Conservation (phyloP, 495 filamentous ascomycete genomes). For the Penicillium lividum region DNA sequence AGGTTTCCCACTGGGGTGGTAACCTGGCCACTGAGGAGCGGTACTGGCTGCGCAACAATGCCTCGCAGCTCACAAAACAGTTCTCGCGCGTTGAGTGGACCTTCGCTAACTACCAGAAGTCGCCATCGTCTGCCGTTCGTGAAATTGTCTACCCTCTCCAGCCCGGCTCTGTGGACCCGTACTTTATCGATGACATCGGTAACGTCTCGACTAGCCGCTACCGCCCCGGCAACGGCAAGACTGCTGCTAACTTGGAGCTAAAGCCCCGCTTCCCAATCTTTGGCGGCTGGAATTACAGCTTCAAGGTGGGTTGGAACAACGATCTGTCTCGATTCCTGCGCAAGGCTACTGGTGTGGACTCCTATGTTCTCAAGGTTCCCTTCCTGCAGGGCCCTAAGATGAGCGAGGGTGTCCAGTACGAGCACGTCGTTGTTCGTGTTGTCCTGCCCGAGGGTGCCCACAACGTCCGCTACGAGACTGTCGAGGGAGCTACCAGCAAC, state of each 20-base stretch:
- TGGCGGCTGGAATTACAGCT: slow-evolving; percentile 96
- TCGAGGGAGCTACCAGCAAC: slow-evolving; percentile 41
- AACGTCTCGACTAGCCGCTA: slow-evolving; percentile 94
- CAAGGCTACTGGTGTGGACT: slow-evolving; percentile 55
- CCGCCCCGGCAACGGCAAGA: slow-evolving; percentile 64
- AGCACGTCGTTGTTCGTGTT: slow-evolving; percentile 74
- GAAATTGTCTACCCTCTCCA: slow-evolving; percentile 78
- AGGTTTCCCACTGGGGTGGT: slow-evolving; percentile 97
- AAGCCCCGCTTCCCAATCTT: slow-evolving; percentile 92
- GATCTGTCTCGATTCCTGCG: slow-evolving; percentile 75
- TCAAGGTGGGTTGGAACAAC: slow-evolving; percentile 92
- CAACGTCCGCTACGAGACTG: slow-evolving; percentile 59
- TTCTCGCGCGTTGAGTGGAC: slow-evolving; percentile 89
- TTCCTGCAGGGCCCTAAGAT: slow-evolving; percentile 91
- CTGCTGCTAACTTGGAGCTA: slow-evolving; percentile 82
- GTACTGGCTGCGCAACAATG: slow-evolving; percentile 85
- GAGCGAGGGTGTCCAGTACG: slow-evolving; percentile 81
- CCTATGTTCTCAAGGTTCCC: slow-evolving; percentile 89
- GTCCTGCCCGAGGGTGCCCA: slow-evolving; percentile 89
- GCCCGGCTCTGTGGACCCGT: slow-evolving; percentile 76
- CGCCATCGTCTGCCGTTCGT: slow-evolving; percentile 73
- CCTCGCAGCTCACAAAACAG: slow-evolving; percentile 76
- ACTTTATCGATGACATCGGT: slow-evolving; percentile 95
- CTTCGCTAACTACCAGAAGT: slow-evolving; percentile 68
- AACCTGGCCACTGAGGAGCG: slow-evolving; percentile 93